Percentiles rank a stretch among this genome's conserved stretches.
phyloP scores from a whole-genome alignment of 2,329 filamentous ascomycete species.

The Phoma sp. region DNA sequence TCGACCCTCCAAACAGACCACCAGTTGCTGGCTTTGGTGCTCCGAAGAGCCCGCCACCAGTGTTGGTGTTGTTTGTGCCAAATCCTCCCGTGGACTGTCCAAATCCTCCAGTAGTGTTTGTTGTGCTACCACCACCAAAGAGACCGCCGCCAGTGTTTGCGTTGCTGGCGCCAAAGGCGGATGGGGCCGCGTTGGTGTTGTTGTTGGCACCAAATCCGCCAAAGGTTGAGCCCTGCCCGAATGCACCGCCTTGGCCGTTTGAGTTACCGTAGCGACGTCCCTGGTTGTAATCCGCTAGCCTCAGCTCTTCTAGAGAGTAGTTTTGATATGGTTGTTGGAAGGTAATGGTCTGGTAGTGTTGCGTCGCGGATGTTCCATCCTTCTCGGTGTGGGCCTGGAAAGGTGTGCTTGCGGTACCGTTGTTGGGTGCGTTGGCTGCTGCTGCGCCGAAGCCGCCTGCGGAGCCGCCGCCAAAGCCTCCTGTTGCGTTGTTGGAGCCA shows the following conservation, averaged over 20 bases:
- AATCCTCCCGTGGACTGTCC: conserved; percentile 44
- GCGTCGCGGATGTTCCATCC: conserved; percentile 62
- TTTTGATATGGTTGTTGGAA: conserved; percentile 85
- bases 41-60: conserved; percentile 43
- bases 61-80: conserved; percentile 34
- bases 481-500: conserved; percentile 29
- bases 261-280: conserved; percentile 84
- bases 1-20: conserved; percentile 52
- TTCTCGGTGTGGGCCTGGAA: conserved; percentile 78
- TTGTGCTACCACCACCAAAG: conserved; percentile 52
- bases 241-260: conserved; percentile 81
- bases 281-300: conserved; percentile 83
- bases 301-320: conserved; percentile 78
- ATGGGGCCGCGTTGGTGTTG: conserved; percentile 46
- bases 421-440: conserved; percentile 43
- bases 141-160: conserved; percentile 52
- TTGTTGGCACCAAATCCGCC: conserved; percentile 54
- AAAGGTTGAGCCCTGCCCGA: conserved; percentile 72
- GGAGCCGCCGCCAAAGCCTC: conserved; percentile 33
- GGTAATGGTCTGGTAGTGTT: conserved; percentile 79
- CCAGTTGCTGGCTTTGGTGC: conserved; percentile 46
- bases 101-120: conserved; percentile 41
- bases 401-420: conserved; percentile 70
- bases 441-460: conserved; percentile 43
- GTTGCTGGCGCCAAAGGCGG: conserved; percentile 57